These are phyloP conservation scores for Kluyveromyces wickerhamii DNA, from an alignment of 805 yeast species.

Conservation along the genomic window DNA sequence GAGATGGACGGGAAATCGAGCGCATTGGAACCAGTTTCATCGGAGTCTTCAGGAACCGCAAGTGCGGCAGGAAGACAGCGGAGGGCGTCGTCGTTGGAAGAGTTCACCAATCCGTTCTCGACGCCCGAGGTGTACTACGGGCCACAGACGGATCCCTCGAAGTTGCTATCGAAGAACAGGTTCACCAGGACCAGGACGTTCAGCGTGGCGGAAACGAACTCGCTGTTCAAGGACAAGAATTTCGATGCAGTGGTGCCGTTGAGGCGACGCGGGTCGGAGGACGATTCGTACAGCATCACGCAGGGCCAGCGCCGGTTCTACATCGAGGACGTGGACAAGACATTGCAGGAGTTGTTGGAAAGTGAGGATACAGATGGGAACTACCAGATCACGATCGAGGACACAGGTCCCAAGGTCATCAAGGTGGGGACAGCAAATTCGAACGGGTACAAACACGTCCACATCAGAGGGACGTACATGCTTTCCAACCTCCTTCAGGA, in stretches of 20 bases:
- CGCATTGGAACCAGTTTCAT: too few relatives aligned
- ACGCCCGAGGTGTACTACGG: conserved; percentile 67
- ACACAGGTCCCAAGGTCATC: conserved; percentile 75
- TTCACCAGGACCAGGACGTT: conserved; percentile 51
- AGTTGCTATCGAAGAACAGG: conserved; percentile 32
- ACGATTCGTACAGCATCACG: conserved; percentile 35
- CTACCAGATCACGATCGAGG: conserved; percentile 79
- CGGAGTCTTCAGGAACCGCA: too few relatives aligned
- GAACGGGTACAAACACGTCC: conserved; percentile 64
- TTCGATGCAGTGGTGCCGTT: conserved; percentile 19
- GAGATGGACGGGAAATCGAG: too few relatives aligned
- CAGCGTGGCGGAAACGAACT: conserved; percentile 36
- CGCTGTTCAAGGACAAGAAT: conserved; percentile 13
- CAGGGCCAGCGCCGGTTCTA: conserved; percentile 42
- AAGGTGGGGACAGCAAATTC: conserved; percentile 78
- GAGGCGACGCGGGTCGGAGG: conserved; percentile 48
- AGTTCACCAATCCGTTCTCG: conserved; percentile 54
- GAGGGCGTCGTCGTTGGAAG: conserved; percentile 39
- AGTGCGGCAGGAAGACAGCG: too few relatives aligned
- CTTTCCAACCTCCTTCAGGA: conserved; percentile 81
- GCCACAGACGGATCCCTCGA: conserved; percentile 48
- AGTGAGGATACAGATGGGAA: conserved; percentile 83
- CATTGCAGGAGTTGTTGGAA: conserved; percentile 57
- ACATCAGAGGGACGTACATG: conserved; percentile 84
- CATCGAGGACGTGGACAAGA: conserved; percentile 66